Base-by-base conservation (phyloP, 805 yeast species). In the Candida wancherniae region DNA sequence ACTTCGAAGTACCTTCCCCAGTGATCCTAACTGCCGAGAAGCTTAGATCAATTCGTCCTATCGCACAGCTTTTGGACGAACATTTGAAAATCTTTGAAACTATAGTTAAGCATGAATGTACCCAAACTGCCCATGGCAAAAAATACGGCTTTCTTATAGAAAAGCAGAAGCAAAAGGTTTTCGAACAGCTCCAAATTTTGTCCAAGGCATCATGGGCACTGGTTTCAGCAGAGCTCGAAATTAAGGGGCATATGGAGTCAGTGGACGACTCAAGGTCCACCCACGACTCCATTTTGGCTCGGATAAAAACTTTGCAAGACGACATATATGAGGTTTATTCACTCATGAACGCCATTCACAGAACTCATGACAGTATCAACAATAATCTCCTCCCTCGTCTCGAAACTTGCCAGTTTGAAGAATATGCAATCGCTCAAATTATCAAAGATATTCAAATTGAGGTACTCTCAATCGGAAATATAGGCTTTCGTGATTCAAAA, bases 1-100 rank as follows among this genome's bases (percentile, higher is more conserved):
- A 73, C 0, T 73, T 67, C 45, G 71, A 69, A 6, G 55, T 85
- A 0, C 90, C 95, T 0, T 70, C 71, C 15, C 45, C 63, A 4
- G 37, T 82, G 3, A 39, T 60, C 9, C 46, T 69, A 2, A 65
- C 61, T 16, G 64, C 84, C 1, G 64, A 73, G 25, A 69, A 64
- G 18, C 61, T 78, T 2, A 63, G 71, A 33, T 57, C 64, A 18
- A 46, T 81, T 0, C 69, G 76, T 29, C 85, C 88, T 0, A 67
- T 69, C 39, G 80, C 83, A 0, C 56, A 68, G 4, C 59, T 69
- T 7, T 38, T 85, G 6, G 50, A 56, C 4, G 88, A 82, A 35
- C 67, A 75, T 6, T 30, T 80, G 3, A 49, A 51, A 6, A 55
- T 67, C 1, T 58, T 78, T 30, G 50, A 60, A 28, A 40, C 51